Conservation (phyloP, 2,329 filamentous ascomycete species). For the Allantophomopsis cytisporea region DNA sequence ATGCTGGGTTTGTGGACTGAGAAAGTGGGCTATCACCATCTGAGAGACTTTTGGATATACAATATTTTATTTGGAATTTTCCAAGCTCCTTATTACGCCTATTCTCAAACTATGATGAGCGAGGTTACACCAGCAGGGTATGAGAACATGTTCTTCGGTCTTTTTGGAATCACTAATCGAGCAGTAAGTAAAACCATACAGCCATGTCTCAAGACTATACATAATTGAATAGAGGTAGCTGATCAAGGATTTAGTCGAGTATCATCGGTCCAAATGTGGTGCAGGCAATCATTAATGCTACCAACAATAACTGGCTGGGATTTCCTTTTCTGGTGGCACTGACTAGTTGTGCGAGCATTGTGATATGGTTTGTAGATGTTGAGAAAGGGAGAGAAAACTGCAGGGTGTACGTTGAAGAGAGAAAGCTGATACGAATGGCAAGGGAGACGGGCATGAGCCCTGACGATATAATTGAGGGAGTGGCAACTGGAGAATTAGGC, state of each 20-base stretch:
- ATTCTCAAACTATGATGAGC: conserved; percentile 28
- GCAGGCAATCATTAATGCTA: conserved; percentile 26
- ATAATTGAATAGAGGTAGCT: no score
- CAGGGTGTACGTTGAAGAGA: conserved; percentile 20
- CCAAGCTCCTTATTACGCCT: conserved; percentile 27
- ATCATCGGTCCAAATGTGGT: conserved; percentile 28
- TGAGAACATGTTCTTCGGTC: conserved; percentile 28
- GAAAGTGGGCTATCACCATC: conserved; percentile 24
- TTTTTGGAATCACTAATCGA: conserved; percentile 28
- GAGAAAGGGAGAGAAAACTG: conserved; percentile 25
- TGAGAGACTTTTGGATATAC: conserved; percentile 25
- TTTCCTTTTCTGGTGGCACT: conserved; percentile 27
- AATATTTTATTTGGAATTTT: conserved; percentile 26
- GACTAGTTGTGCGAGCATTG: conserved; percentile 21
- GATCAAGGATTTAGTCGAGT: conserved; percentile 17
- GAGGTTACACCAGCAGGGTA: conserved; percentile 26
- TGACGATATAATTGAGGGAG: conserved; percentile 9
- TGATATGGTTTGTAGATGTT: conserved; percentile 24
- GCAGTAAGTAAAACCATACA: conserved; percentile 17
- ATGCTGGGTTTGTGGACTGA: conserved; percentile 25
- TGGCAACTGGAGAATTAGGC: conserved; percentile 3
- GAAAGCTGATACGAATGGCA: conserved; percentile 16
- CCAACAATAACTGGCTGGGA: conserved; percentile 27
- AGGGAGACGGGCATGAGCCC: conserved; percentile 14
- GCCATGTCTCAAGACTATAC: not conserved